phyloP scores from a whole-genome alignment of 129 eudicot genomes.

The Rutidosis leptorrhynchoides region DNA sequence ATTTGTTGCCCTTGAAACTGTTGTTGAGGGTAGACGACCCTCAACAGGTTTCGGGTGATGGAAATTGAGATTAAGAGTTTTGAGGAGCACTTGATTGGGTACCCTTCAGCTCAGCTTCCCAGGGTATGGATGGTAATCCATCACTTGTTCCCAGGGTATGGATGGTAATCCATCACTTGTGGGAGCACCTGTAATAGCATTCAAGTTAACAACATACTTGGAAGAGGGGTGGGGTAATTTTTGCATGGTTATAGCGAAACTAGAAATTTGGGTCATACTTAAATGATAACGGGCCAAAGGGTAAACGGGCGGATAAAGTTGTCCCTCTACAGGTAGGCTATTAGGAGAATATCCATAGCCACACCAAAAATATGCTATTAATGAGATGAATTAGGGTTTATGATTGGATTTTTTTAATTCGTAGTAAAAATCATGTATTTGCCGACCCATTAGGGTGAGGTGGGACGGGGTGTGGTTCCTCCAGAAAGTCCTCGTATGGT shows the following conservation, averaged over 20 bases:
- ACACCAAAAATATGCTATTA: too few species aligned
- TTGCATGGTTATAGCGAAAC: background rate
- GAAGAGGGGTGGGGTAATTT: background rate
- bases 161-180: constrained; percentile 55
- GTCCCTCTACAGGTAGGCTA: too few species aligned
- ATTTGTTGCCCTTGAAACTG: constrained; percentile 36
- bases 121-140: too few species aligned
- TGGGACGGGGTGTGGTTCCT: too few species aligned
- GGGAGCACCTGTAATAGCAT: constrained; percentile 41
- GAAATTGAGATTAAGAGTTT: constrained; percentile 33
- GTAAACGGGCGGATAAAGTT: too few species aligned
- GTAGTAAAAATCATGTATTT: too few species aligned
- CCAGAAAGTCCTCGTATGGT: too few species aligned
- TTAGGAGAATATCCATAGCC: too few species aligned
- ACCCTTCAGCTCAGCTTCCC: too few species aligned
- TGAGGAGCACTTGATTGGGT: constrained; percentile 26
- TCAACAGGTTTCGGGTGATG: constrained; percentile 34
- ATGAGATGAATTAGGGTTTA: too few species aligned
- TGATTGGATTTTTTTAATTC: too few species aligned
- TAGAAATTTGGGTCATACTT: background rate
- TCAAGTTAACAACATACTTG: constrained; percentile 7
- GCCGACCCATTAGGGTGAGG: too few species aligned
- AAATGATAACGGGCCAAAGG: background rate
- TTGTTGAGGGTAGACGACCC: constrained; percentile 36
- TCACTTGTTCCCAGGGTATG: constrained; percentile 79